phyloP scores from a whole-genome alignment of 768 basidiomycete genomes.

The Tylopilus balloui region DNA sequence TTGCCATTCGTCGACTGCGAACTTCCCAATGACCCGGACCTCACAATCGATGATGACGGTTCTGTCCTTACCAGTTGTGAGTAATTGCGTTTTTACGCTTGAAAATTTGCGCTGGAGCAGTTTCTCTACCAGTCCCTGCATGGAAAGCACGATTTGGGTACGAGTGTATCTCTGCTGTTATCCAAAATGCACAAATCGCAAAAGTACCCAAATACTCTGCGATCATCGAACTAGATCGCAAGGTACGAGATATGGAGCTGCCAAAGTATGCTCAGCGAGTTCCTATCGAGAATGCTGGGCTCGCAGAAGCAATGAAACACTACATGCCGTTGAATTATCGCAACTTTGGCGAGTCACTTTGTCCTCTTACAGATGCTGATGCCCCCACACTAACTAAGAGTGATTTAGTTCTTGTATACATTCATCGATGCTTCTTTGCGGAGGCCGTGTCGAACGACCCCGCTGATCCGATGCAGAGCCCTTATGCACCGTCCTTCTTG shows the following conservation, averaged over 20 bases:
- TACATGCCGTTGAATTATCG: constrained; percentile 75
- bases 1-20: constrained; percentile 72
- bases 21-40: constrained; percentile 55
- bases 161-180: constrained; percentile 62
- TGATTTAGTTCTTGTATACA: constrained; percentile 57
- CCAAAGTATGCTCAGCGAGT: constrained; percentile 56
- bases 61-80: constrained; percentile 54
- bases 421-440: constrained; percentile 74
- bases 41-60: constrained; percentile 57
- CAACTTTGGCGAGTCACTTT: constrained; percentile 50
- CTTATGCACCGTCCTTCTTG: constrained; percentile 61
- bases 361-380: background rate
- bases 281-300: constrained; percentile 44
- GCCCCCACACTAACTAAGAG: background rate
- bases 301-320: constrained; percentile 64
- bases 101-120: background rate
- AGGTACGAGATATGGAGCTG: constrained; percentile 62
- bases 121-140: constrained; percentile 44
- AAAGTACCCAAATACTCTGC: constrained; percentile 58
- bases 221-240: constrained; percentile 61
- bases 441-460: constrained; percentile 65
- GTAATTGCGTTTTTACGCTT: constrained; percentile 20
- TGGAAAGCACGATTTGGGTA: constrained; percentile 71
- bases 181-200: constrained; percentile 63
- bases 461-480: constrained; percentile 62